These are phyloP conservation scores for Yarrowia bubula DNA, from an alignment of 805 yeast genomes.

Conservation along the genomic window DNA sequence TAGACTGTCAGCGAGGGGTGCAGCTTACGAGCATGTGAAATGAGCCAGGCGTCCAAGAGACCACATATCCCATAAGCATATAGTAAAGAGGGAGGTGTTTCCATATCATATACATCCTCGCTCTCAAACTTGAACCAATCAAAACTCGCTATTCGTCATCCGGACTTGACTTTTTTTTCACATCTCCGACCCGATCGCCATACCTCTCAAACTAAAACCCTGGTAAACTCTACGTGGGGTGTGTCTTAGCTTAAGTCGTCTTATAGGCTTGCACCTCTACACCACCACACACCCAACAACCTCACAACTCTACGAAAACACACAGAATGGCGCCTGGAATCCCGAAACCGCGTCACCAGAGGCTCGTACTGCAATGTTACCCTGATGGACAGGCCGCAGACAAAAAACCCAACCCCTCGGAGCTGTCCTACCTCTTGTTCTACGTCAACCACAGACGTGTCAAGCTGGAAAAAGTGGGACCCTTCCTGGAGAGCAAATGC, in stretches of 20 bases:
- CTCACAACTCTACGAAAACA: not conserved
- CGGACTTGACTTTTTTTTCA: not conserved
- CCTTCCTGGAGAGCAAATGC: conserved; percentile 63
- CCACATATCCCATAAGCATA: too few species aligned
- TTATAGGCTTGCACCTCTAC: not conserved
- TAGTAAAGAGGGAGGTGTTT: too few species aligned
- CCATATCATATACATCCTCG: too few species aligned
- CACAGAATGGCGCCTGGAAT: conserved; percentile 36
- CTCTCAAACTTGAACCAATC: too few species aligned
- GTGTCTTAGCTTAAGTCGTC: not conserved
- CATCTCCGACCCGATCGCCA: not conserved
- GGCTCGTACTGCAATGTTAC: conserved; percentile 85
- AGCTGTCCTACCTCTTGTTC: conserved; percentile 79
- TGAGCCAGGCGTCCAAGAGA: too few species aligned
- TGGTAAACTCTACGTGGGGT: conserved; percentile 21
- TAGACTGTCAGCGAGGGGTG: conserved; percentile 14
- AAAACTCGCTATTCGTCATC: too few species aligned
- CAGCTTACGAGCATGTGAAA: conserved; percentile 7
- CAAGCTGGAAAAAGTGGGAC: conserved; percentile 82
- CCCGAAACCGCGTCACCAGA: conserved; percentile 76
- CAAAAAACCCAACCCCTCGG: conserved; percentile 89
- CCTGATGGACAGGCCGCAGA: conserved; percentile 85
- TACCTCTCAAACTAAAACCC: not conserved
- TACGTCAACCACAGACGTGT: conserved; percentile 88
- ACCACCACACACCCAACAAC: not conserved